phyloP scores from a whole-genome alignment of 2,329 filamentous ascomycete genomes.

The Pseudogymnoascus sp. region DNA sequence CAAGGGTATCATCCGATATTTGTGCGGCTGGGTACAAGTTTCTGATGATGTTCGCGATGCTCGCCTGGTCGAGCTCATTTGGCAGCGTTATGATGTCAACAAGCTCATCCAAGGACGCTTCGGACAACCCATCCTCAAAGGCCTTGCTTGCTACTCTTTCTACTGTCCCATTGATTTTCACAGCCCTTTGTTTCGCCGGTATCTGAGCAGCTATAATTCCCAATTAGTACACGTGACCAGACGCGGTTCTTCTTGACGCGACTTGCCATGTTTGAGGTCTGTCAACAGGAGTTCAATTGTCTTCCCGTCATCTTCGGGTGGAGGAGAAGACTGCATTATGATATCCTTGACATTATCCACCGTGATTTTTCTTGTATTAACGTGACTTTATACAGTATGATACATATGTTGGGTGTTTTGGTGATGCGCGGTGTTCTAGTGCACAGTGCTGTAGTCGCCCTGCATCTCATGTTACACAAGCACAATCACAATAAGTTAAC shows the following conservation, averaged over 20 bases:
- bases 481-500: background rate
- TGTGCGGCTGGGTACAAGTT: constrained; percentile 68
- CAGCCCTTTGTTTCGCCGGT: constrained; percentile 59
- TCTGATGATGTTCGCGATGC: constrained; percentile 60
- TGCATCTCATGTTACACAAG: constrained; percentile 1
- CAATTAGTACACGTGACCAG: constrained; percentile 8
- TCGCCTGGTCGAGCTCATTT: constrained; percentile 70
- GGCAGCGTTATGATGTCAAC: constrained; percentile 61
- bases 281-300: constrained; percentile 17
- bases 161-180: constrained; percentile 57
- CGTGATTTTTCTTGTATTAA: background rate
- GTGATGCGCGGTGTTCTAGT: background rate
- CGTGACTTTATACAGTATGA: background rate
- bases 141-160: constrained; percentile 57
- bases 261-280: constrained; percentile 26
- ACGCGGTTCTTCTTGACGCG: constrained; percentile 18
- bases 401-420: constrained; percentile 4
- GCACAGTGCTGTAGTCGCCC: background rate
- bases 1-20: constrained; percentile 54
- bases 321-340: constrained; percentile 7
- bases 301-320: background rate
- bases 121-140: constrained; percentile 62
- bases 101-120: constrained; percentile 54
- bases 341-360: background rate
- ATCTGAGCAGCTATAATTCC: constrained; percentile 46